phyloP scores from a whole-genome alignment of 352 stramenopile species.

The Pythium monospermum region DNA sequence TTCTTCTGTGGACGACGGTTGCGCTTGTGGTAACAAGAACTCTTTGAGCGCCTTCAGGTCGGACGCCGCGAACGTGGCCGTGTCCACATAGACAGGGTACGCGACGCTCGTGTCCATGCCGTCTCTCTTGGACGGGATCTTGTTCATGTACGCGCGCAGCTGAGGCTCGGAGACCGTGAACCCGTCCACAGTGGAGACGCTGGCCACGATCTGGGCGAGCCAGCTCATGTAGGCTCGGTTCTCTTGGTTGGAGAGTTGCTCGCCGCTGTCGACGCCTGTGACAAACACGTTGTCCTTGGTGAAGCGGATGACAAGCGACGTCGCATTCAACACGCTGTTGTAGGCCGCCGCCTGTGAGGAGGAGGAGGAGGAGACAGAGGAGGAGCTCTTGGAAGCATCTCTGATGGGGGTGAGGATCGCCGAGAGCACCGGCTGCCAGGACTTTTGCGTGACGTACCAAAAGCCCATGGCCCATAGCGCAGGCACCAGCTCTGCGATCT shows the following conservation, averaged over 20 bases:
- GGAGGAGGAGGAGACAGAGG: too few species aligned
- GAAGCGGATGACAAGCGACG: constrained; percentile 52
- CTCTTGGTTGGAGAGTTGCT: constrained; percentile 17
- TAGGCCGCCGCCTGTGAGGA: constrained; percentile 24
- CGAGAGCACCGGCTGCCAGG: constrained; percentile 33
- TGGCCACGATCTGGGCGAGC: constrained; percentile 35
- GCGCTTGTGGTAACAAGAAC: constrained; percentile 14
- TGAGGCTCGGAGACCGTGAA: constrained; percentile 30
- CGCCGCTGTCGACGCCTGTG: constrained; percentile 31
- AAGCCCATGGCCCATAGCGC: constrained; percentile 47
- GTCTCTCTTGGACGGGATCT: constrained; percentile 49
- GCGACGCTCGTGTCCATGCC: constrained; percentile 44
- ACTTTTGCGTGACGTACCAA: constrained; percentile 39
- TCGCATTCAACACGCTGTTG: constrained; percentile 39
- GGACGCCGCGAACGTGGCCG: constrained; percentile 34
- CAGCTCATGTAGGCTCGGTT: constrained; percentile 30
- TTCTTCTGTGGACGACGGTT: not conserved
- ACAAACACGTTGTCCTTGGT: constrained; percentile 63
- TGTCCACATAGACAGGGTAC: constrained; percentile 52
- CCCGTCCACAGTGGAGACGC: constrained; percentile 18
- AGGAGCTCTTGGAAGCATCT: constrained; percentile 22
- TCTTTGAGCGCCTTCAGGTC: constrained; percentile 28
- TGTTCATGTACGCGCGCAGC: constrained; percentile 52
- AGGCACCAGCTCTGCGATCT: constrained; percentile 30
- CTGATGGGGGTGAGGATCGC: constrained; percentile 26